Conservation (phyloP, 2,329 filamentous ascomycete species). For the Fusarium gaditjirri region DNA sequence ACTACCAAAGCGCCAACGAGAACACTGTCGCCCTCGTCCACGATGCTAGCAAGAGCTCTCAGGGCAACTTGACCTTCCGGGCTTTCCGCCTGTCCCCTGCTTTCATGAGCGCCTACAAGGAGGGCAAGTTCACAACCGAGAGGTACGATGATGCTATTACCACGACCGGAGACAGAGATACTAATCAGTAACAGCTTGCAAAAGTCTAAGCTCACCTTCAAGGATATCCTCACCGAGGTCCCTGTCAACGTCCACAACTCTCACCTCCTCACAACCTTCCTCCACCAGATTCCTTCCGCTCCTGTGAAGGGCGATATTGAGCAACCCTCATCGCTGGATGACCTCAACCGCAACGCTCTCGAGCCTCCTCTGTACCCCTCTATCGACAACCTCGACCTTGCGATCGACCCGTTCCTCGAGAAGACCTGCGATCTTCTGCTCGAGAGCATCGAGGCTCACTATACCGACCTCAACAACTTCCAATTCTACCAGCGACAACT, state of each 20-base stretch:
- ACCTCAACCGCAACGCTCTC: constrained; percentile 74
- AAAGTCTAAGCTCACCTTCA: constrained; percentile 92
- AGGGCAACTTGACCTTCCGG: constrained; percentile 88
- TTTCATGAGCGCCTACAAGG: constrained; percentile 94
- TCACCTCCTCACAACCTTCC: constrained; percentile 92
- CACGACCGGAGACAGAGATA: neutral
- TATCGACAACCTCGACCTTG: constrained; percentile 88
- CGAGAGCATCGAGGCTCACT: constrained; percentile 96
- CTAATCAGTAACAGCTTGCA: constrained; percentile 72
- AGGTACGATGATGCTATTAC: constrained; percentile 66
- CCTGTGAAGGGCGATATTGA: constrained; percentile 72
- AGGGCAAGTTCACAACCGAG: constrained; percentile 97
- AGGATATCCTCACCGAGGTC: constrained; percentile 91
- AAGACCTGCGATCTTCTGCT: constrained; percentile 97
- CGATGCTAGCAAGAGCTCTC: constrained; percentile 93
- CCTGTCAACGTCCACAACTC: constrained; percentile 95
- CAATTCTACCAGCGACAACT: constrained; percentile 95
- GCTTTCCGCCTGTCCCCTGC: constrained; percentile 89
- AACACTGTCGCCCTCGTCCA: constrained; percentile 89
- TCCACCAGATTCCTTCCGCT: constrained; percentile 86
- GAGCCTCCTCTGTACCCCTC: constrained; percentile 82
- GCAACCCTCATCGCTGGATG: constrained; percentile 81
- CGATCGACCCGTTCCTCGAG: constrained; percentile 97
- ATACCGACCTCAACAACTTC: constrained; percentile 99
- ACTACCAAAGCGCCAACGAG: constrained; percentile 97